Base-by-base conservation (phyloP, 2,329 filamentous ascomycete genomes). In the Trichophaea hybrida region DNA sequence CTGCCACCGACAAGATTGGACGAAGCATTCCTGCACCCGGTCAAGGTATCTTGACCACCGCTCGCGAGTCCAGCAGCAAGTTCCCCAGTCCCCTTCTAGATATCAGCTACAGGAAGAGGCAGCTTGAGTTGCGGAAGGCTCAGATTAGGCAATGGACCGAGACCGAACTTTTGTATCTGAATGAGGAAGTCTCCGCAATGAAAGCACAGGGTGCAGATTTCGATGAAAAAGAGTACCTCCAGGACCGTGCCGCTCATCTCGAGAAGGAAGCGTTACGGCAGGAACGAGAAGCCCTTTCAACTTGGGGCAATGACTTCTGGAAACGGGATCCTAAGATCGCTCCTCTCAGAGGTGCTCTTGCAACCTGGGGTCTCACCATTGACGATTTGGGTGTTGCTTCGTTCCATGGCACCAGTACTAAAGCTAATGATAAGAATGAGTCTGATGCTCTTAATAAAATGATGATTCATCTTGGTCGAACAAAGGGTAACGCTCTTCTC, bases 361-460 rank as follows among this genome's bases (percentile, higher is more conserved):
- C 93, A 54, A 97, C 91, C 8, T 98, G 93, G 93, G 93, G 91
- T 71, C 84, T 98, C 59, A 97, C 93, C 10, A 88, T 98, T 66
- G 93, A 98, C 70, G 93, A 98, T 69, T 82, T 98, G 38, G 86
- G 80, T 68, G 89, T 98, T 64, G 91, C 93, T 13, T 97, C 93
- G 12, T 97, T 97, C 87, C 93, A 98, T 77, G 93, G 93, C 70
- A 98, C 93, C 44, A 97, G 93, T 0, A 98, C 93, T 66, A 89
- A 94, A 71, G 93, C 93, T 68, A 98, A 98, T 74, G 93, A 98
- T 78, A 97, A 97, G 84, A 98, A 98, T 75, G 93, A 98, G 74
- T 97, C 93, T 15, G 90, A 90, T 57, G 93, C 96, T 70, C 86
- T 98, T 69, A 96, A 91, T 78, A 83, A 96, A 73, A 94, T 98